Evolutionary conservation across 1,284 basidiomycete genomes (phyloP).

Genomic region (Somion occarium): DNA sequence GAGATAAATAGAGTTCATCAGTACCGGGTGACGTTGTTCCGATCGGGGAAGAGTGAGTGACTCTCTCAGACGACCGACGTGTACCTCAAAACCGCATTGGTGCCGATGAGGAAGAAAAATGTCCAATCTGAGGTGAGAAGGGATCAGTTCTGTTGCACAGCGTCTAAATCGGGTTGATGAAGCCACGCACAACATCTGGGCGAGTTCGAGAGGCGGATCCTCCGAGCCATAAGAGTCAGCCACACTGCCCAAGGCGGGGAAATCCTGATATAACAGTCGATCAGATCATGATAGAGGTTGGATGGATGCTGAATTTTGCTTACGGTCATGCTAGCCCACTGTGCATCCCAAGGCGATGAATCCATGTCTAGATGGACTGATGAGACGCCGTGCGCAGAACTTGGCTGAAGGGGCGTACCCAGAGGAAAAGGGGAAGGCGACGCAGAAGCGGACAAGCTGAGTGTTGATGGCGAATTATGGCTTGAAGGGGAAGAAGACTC

Average conservation of each 20-base stretch:
- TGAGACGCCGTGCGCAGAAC: slow-evolving; percentile 12
- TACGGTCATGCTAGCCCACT: slow-evolving; percentile 22
- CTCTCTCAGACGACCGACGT: slow-evolving; percentile 58
- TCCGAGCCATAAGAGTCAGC: slow-evolving; percentile 48
- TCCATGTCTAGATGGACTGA: slow-evolving; percentile 18
- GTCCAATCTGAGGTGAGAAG: slow-evolving; percentile 45
- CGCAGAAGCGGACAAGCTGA: slow-evolving; percentile 53
- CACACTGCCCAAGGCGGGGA: slow-evolving; percentile 41
- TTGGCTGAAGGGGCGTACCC: slow-evolving; percentile 12
- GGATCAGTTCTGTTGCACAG: slow-evolving; percentile 9
- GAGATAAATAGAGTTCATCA: slow-evolving; percentile 74
- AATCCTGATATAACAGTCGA: slow-evolving; percentile 22
- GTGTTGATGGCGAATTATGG: slow-evolving; percentile 50
- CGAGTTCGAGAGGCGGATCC: slow-evolving; percentile 56
- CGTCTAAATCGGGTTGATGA: slow-evolving; percentile 5
- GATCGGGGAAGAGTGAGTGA: slow-evolving; percentile 44
- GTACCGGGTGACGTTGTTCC: slow-evolving; percentile 64
- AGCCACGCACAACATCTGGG: slow-evolving; percentile 56
- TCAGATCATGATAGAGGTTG: not conserved
- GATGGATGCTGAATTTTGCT: slow-evolving; percentile 1
- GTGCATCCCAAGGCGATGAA: slow-evolving; percentile 19
- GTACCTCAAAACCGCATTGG: slow-evolving; percentile 65
- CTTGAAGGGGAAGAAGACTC: slow-evolving; percentile 54
- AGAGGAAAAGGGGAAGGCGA: slow-evolving; percentile 50
- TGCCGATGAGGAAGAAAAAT: slow-evolving; percentile 72